Evolutionary conservation across 1,284 basidiomycete species (phyloP), one percentile per base, ranked within the genome.

Genomic region (Mycosarcoma mackinlayi): DNA sequence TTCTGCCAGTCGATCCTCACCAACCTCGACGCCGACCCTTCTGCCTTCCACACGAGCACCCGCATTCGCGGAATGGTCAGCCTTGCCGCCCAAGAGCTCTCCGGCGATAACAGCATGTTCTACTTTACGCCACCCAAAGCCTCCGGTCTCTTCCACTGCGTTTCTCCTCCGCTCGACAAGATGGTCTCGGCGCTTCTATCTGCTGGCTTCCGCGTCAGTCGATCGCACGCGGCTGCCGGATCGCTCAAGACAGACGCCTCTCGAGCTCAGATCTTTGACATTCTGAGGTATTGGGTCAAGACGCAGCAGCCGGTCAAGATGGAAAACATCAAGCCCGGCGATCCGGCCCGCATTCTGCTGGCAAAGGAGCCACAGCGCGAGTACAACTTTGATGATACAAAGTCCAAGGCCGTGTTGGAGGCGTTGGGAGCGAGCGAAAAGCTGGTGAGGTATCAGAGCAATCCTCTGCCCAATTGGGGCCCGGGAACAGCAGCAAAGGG

Each of bases 11-110:
- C 88, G 64, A 88, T 95, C 8, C 85, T 98, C n/a, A 84, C 87
- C 24, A 90, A 92, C 73, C 85, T 96, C 8, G 81, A 85, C 8
- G 75, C 82, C 45, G 87, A 91, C 67, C 65, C 68, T 4, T 44
- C 44, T 9, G 50, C 62, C 1, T 96, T 95, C 80, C 89, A 89
- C 21, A 98, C 96, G 0, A 86, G 87, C 24, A 76, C 88, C 0
- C 86, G 96, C 45, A 98, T 99, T 88, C 90, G 90, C 82, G 95
- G 96, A 1, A 98, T 99, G 96, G 85, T 98, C 44, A 90, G 89
- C 4, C 87, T 95, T 0, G 94, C 94, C 0, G 88, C 89, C 76
- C 90, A 94, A 85, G 94, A 92, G 48, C 84, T 95, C 10, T 84
- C 88, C 13, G 52, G 53, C 6, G 39, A 42, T 16, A 57, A 72